Evolutionary conservation across 805 yeast genomes (phyloP).

Genomic region (Metschnikowia proteae): DNA sequence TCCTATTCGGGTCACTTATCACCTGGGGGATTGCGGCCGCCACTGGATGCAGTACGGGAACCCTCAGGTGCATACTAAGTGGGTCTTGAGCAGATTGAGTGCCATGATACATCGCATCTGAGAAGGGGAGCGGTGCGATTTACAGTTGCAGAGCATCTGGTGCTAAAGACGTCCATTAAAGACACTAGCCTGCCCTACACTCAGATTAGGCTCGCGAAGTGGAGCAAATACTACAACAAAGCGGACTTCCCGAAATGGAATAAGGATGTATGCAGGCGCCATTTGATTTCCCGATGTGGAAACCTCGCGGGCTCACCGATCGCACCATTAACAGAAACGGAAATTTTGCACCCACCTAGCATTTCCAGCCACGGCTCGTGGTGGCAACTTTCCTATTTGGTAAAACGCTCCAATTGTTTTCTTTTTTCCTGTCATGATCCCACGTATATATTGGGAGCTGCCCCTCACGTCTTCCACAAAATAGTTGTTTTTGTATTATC

Average conservation of each 20-base stretch:
- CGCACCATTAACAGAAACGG: constrained; percentile 10
- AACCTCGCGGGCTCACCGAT: background rate
- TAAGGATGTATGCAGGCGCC: background rate
- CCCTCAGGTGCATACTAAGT: background rate
- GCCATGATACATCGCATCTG: background rate
- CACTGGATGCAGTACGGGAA: background rate
- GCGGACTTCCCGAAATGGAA: constrained; percentile 3
- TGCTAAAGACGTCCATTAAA: no score
- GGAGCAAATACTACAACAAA: background rate
- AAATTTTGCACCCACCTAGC: constrained; percentile 13
- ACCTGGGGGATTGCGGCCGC: constrained; percentile 1
- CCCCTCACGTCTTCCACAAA: background rate
- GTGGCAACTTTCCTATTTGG: constrained; percentile 1
- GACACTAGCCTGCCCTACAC: no score
- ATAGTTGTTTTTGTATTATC: background rate
- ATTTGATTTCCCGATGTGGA: constrained; percentile 5
- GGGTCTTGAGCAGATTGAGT: background rate
- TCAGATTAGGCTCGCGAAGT: background rate
- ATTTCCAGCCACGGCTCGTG: background rate
- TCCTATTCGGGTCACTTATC: constrained; percentile 8
- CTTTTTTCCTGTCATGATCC: background rate
- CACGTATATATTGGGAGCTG: background rate
- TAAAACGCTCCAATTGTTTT: background rate
- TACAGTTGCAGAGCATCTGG: no score
- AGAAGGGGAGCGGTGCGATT: no score